These are phyloP conservation scores for Cyathus olla DNA, from an alignment of 1,284 basidiomycete genomes.

Conservation along the genomic window DNA sequence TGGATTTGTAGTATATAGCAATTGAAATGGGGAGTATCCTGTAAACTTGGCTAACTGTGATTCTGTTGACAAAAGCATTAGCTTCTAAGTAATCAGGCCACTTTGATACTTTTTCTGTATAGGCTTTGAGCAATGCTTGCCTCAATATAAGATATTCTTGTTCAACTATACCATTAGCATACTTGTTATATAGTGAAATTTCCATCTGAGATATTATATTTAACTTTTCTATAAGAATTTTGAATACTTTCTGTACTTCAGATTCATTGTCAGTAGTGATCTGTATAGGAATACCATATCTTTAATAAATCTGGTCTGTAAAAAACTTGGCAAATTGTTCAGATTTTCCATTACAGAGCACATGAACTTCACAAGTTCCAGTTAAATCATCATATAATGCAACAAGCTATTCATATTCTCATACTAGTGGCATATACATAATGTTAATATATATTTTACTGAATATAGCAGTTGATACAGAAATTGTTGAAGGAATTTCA, in stretches of 20 bases:
- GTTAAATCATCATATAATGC: slow-evolving; percentile 35
- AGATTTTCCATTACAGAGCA: slow-evolving; percentile 29
- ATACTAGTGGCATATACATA: slow-evolving; percentile 36
- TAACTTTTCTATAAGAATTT: slow-evolving; percentile 41
- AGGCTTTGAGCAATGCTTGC: slow-evolving; percentile 45
- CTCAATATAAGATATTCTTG: slow-evolving; percentile 36
- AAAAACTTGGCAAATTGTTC: slow-evolving; percentile 33
- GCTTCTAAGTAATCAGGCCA: background rate
- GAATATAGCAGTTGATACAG: slow-evolving; percentile 37
- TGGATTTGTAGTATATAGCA: slow-evolving; percentile 39
- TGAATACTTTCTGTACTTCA: slow-evolving; percentile 41
- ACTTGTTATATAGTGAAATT: slow-evolving; percentile 46
- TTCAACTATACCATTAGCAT: slow-evolving; percentile 47
- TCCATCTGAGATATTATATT: slow-evolving; percentile 46
- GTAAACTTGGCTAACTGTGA: slow-evolving; percentile 16
- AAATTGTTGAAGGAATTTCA: slow-evolving; percentile 40
- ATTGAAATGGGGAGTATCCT: slow-evolving; percentile 39
- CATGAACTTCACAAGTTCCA: slow-evolving; percentile 34
- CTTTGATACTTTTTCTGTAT: slow-evolving; percentile 38
- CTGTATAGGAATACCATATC: slow-evolving; percentile 36
- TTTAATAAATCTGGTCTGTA: slow-evolving; percentile 39
- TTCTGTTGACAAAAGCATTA: slow-evolving; percentile 4
- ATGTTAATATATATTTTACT: slow-evolving; percentile 38
- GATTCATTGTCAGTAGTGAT: slow-evolving; percentile 49
- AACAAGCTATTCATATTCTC: slow-evolving; percentile 34